These are phyloP conservation scores for Tephrocybe sp. DNA, from an alignment of 768 basidiomycete genomes.

Conservation along the genomic window DNA sequence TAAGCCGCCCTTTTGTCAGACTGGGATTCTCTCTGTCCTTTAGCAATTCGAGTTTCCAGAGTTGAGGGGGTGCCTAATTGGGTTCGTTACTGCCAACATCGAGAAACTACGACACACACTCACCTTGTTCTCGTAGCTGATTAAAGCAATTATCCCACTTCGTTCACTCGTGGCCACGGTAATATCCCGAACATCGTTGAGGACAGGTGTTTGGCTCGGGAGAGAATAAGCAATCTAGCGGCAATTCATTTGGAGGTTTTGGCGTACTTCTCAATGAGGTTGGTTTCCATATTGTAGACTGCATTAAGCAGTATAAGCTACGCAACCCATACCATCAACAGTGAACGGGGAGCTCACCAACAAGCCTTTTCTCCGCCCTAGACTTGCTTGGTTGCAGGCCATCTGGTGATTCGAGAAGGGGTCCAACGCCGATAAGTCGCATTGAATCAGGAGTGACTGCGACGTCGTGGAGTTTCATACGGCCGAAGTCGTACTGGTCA, in stretches of 20 bases:
- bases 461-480: conserved; percentile 68
- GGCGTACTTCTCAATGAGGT: conserved; percentile 66
- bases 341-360: conserved; percentile 45
- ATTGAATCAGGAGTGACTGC: conserved; percentile 67
- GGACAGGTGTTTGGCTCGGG: conserved; percentile 65
- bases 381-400: conserved; percentile 72
- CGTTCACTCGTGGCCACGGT: conserved; percentile 52
- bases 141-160: conserved; percentile 57
- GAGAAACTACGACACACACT: conserved; percentile 1
- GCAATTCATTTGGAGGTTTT: neutral
- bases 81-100: neutral
- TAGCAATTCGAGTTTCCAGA: conserved; percentile 71
- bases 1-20: conserved; percentile 34
- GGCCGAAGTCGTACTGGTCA: conserved; percentile 57
- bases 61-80: conserved; percentile 67
- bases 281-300: conserved; percentile 72
- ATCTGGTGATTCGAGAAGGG: conserved; percentile 58
- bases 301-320: neutral
- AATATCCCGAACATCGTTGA: conserved; percentile 73
- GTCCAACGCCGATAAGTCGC: conserved; percentile 68
- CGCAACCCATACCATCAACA: neutral
- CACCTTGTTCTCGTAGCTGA: conserved; percentile 77
- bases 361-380: conserved; percentile 68
- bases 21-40: conserved; percentile 46
- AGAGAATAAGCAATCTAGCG: neutral